A percentile compares a stretch with the other conserved stretches of the same genome.
These are phyloP conservation scores for Medicago arabica DNA, from an alignment of 306 rosid genomes.

Conservation along the genomic window DNA sequence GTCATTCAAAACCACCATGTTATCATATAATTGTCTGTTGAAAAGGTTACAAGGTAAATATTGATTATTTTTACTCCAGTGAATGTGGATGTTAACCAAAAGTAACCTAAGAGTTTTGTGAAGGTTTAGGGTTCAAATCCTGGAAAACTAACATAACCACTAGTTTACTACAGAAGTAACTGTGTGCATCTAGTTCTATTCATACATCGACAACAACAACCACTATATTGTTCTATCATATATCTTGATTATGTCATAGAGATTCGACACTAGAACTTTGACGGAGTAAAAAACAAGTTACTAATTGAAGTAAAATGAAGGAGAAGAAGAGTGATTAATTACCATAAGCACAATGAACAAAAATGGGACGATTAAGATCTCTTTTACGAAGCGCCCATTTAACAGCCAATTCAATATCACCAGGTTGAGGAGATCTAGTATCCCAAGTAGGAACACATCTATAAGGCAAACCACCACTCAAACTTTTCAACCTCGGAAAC, in stretches of 20 bases:
- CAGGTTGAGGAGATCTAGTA: constrained; percentile 73
- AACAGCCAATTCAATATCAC: constrained; percentile 72
- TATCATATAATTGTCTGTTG: too few relatives aligned
- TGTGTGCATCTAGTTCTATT: background rate
- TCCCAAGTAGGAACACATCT: constrained; percentile 91
- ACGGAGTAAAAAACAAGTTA: background rate
- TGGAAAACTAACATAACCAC: background rate
- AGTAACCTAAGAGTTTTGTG: background rate
- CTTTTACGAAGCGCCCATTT: constrained; percentile 81
- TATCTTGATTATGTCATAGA: too few relatives aligned
- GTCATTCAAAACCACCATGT: too few relatives aligned
- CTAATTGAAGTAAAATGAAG: background rate
- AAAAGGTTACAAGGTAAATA: too few relatives aligned
- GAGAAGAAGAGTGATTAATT: background rate
- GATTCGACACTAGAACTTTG: background rate
- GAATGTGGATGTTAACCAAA: too few relatives aligned
- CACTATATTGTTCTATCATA: too few relatives aligned
- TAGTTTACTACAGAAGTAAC: background rate
- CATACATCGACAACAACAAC: background rate
- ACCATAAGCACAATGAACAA: constrained; percentile 94
- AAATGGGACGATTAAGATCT: constrained; percentile 69
- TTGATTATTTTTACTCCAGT: too few relatives aligned
- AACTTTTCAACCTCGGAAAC: constrained; percentile 63
- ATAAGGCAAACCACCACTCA: constrained; percentile 57
- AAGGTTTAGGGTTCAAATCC: too few relatives aligned